A percentile compares a stretch with the other conserved stretches of the same genome.
phyloP scores from a whole-genome alignment of 768 basidiomycete species.

The Phylloporus rhodoxanthus region DNA sequence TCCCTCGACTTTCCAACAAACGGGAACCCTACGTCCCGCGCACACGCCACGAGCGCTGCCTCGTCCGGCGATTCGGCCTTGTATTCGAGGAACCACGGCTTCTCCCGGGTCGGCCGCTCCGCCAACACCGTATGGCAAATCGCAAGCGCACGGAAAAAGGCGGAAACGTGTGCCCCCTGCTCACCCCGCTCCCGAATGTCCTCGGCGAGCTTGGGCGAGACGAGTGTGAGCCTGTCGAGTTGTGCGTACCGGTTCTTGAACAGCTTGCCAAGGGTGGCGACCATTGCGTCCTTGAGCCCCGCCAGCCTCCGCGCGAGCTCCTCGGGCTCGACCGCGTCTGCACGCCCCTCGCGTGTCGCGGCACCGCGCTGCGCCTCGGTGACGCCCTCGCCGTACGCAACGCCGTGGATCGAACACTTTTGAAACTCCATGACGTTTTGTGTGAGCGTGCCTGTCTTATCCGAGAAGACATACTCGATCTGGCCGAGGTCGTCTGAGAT shows the following conservation, averaged over 20 bases:
- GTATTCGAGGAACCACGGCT: constrained; percentile 70
- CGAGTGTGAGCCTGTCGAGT: constrained; percentile 74
- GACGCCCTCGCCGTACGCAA: constrained; percentile 86
- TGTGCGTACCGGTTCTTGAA: constrained; percentile 90
- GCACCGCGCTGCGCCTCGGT: constrained; percentile 95
- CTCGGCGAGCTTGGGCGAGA: constrained; percentile 79
- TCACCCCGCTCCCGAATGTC: constrained; percentile 61
- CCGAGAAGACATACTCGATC: constrained; percentile 92
- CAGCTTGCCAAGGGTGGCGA: constrained; percentile 60
- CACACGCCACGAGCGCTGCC: constrained; percentile 87
- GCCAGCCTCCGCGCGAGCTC: constrained; percentile 66
- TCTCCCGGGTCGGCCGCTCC: constrained; percentile 60
- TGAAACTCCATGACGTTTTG: constrained; percentile 99
- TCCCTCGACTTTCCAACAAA: constrained; percentile 76
- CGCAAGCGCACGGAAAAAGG: constrained; percentile 93
- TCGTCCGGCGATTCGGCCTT: constrained; percentile 98
- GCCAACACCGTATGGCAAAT: constrained; percentile 89
- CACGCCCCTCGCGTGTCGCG: constrained; percentile 73
- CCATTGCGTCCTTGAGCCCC: constrained; percentile 69
- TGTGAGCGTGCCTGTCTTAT: constrained; percentile 95
- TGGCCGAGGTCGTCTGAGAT: constrained; percentile 98
- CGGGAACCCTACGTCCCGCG: constrained; percentile 89
- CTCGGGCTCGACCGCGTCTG: constrained; percentile 57
- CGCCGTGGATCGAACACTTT: constrained; percentile 82
- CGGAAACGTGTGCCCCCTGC: constrained; percentile 63